phyloP scores from a whole-genome alignment of 2,329 filamentous ascomycete species.

The Claviceps digitariae region DNA sequence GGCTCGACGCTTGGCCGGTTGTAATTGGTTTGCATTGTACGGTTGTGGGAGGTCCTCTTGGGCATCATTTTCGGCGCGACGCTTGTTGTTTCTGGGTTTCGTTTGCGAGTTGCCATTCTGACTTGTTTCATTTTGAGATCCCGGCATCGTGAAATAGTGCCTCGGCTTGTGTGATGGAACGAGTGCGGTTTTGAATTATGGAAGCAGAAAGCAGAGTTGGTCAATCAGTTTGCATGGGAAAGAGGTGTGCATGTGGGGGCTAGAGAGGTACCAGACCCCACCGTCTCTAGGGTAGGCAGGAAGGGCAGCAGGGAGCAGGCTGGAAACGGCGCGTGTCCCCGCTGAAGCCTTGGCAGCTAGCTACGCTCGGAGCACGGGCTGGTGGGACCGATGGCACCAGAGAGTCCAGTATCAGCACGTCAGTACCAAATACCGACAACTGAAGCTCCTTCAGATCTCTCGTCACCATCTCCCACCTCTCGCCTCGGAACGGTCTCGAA shows the following conservation, averaged over 20 bases:
- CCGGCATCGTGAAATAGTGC: background rate
- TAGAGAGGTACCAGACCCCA: background rate
- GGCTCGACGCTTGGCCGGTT: slow-evolving; percentile 44
- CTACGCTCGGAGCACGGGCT: background rate
- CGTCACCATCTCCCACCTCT: slow-evolving; percentile 1
- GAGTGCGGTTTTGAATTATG: background rate
- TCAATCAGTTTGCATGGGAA: background rate
- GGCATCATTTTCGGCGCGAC: slow-evolving; percentile 20
- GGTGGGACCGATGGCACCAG: slow-evolving; percentile 7
- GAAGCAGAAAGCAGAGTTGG: background rate
- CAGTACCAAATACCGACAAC: background rate
- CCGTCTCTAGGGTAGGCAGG: background rate
- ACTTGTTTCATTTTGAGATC: background rate
- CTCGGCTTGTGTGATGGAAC: background rate
- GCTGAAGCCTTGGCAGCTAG: background rate
- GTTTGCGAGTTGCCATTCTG: background rate
- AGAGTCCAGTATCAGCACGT: background rate
- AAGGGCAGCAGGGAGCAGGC: background rate
- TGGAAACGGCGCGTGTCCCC: background rate
- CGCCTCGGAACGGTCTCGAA: slow-evolving; percentile 3
- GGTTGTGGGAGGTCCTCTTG: slow-evolving; percentile 40
- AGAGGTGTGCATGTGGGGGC: background rate
- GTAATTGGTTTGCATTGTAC: slow-evolving; percentile 45
- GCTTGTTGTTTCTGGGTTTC: slow-evolving; percentile 15
- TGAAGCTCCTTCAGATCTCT: slow-evolving; percentile 6